A percentile compares a stretch with the other conserved stretches of the same genome.
Evolutionary conservation across 441 rosid species (phyloP).

Genomic region (Gossypium trilobum): DNA sequence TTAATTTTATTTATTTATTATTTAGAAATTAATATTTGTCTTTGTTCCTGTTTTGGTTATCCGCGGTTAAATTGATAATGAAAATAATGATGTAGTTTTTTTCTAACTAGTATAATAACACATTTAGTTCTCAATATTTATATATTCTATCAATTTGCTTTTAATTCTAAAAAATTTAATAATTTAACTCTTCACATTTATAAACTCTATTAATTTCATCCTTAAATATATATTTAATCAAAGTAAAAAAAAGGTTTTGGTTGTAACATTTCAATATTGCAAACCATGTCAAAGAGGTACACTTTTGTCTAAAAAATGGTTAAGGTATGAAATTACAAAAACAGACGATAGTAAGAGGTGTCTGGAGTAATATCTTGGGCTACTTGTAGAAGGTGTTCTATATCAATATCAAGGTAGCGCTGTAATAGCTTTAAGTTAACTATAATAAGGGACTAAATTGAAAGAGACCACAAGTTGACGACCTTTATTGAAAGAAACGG

Average conservation of each 20-base stretch:
- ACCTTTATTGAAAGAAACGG: too few relatives aligned
- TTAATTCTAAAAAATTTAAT: neutral
- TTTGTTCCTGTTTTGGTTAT: too few relatives aligned
- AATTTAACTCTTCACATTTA: neutral
- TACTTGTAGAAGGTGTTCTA: conserved; percentile 46
- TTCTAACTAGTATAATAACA: too few relatives aligned
- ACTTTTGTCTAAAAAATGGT: neutral
- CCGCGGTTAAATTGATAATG: too few relatives aligned
- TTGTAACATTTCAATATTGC: neutral
- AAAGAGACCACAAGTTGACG: too few relatives aligned
- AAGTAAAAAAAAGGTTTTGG: too few relatives aligned
- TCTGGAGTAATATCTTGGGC: conserved; percentile 47
- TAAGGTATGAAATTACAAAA: conserved; percentile 16
- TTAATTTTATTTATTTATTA: too few relatives aligned
- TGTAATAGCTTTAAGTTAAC: conserved; percentile 55
- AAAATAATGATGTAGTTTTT: too few relatives aligned
- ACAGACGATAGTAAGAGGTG: conserved; percentile 30
- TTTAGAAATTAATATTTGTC: too few relatives aligned
- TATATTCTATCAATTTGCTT: too few relatives aligned
- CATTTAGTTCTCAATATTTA: too few relatives aligned
- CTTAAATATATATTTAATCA: neutral
- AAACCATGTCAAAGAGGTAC: neutral
- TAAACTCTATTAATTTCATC: neutral
- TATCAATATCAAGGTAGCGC: conserved; percentile 44
- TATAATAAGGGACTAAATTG: neutral